Conservation (phyloP, 176 grass and related monocot species). For the maize (Zea mays) region DNA sequence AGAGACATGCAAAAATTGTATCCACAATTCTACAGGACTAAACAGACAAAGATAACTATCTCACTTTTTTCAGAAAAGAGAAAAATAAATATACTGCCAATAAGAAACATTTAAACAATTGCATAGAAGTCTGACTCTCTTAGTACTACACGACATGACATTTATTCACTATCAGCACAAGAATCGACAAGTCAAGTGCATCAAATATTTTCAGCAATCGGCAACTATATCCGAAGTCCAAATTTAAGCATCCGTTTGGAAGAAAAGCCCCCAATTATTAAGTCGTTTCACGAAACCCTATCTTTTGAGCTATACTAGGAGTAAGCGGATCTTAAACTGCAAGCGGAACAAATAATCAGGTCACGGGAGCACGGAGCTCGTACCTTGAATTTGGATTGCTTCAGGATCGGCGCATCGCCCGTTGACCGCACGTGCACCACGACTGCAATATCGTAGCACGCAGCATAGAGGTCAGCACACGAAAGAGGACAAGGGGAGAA, state of each 20-base stretch:
- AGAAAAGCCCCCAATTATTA: background rate
- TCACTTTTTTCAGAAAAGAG: background rate
- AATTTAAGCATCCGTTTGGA: background rate
- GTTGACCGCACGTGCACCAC: slow-evolving; percentile 75
- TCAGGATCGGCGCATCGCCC: slow-evolving; percentile 75
- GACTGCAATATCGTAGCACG: slow-evolving; percentile 31
- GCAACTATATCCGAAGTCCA: background rate
- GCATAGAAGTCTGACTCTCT: background rate
- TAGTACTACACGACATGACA: background rate
- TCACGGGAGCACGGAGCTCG: background rate
- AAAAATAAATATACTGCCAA: background rate
- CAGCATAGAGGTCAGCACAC: background rate
- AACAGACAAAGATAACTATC: background rate
- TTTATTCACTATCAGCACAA: background rate
- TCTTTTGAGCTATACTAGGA: background rate
- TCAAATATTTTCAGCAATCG: background rate
- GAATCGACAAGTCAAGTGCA: background rate
- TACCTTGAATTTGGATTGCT: slow-evolving; percentile 83
- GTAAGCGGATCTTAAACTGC: background rate
- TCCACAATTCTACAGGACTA: too few species aligned
- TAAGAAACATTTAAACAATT: background rate
- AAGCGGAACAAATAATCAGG: background rate
- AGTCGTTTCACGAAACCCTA: slow-evolving; percentile 17
- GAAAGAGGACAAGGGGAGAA: background rate
- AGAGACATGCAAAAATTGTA: too few species aligned